Conservation (phyloP, 805 yeast species). For the Clavispora carvajalis region DNA sequence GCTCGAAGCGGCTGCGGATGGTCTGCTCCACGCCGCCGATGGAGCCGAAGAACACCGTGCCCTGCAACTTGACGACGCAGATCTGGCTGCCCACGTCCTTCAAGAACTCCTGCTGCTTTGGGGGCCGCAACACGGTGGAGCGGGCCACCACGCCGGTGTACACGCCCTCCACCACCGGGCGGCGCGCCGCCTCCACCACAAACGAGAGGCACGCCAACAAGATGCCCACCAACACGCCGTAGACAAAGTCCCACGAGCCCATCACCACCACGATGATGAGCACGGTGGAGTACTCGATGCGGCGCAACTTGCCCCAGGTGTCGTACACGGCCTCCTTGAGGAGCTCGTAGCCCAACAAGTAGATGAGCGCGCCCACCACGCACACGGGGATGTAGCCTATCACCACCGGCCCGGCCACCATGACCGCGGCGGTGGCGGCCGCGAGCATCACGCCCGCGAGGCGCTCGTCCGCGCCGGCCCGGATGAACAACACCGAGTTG, state of each 20-base stretch:
- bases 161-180: conserved; percentile 74
- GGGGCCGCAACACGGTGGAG: conserved; percentile 88
- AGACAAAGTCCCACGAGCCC: conserved; percentile 95
- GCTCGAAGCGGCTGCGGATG: conserved; percentile 61
- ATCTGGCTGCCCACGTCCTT: conserved; percentile 86
- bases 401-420: conserved; percentile 87
- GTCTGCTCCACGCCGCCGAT: conserved; percentile 84
- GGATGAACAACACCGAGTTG: conserved; percentile 82
- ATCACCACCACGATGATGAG: conserved; percentile 82
- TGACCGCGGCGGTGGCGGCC: conserved; percentile 67
- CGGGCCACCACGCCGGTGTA: conserved; percentile 86
- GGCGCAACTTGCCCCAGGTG: conserved; percentile 69
- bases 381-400: conserved; percentile 93
- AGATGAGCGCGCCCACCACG: conserved; percentile 92
- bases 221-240: conserved; percentile 87
- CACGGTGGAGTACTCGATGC: conserved; percentile 80
- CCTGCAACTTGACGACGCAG: conserved; percentile 79
- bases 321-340: conserved; percentile 82
- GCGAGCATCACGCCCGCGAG: conserved; percentile 89
- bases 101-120: conserved; percentile 80
- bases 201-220: conserved; percentile 90
- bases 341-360: conserved; percentile 84
- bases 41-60: conserved; percentile 90
- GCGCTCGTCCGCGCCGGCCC: conserved; percentile 91
- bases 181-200: conserved; percentile 84